phyloP scores from a whole-genome alignment of 257 asterid species.

The Handroanthus guayacan region DNA sequence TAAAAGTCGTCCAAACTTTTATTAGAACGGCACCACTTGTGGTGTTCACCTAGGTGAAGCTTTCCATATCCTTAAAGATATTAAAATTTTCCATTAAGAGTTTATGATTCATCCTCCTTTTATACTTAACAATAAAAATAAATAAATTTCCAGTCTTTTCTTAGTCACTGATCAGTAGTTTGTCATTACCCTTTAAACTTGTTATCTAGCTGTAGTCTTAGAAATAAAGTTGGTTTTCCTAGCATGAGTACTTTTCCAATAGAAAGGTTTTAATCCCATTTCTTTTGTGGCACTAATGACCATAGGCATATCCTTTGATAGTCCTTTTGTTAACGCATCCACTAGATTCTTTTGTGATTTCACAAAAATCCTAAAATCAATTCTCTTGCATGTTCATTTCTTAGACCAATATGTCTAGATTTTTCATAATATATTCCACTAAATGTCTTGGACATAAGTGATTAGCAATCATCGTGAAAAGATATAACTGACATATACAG shows the following conservation, averaged over 20 bases:
- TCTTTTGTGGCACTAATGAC: background rate
- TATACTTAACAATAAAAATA: no score
- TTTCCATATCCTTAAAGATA: background rate
- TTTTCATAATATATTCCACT: background rate
- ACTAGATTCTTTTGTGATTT: background rate
- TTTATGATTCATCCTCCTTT: background rate
- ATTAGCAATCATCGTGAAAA: background rate
- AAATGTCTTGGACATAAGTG: background rate
- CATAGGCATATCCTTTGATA: background rate
- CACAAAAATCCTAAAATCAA: background rate
- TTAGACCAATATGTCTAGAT: background rate
- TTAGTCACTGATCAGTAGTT: background rate
- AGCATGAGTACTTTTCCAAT: no score
- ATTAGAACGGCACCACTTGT: background rate
- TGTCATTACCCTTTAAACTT: background rate
- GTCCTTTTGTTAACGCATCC: background rate
- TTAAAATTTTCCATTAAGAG: background rate
- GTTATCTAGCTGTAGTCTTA: background rate
- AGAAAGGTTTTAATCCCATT: background rate
- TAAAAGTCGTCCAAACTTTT: background rate
- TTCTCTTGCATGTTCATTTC: background rate
- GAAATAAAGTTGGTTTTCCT: background rate
- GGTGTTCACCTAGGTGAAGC: slow-evolving; percentile 5
- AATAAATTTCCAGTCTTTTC: background rate
- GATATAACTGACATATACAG: background rate